Conservation (phyloP, 345 rosid species). For the Dipteronia sinensis region DNA sequence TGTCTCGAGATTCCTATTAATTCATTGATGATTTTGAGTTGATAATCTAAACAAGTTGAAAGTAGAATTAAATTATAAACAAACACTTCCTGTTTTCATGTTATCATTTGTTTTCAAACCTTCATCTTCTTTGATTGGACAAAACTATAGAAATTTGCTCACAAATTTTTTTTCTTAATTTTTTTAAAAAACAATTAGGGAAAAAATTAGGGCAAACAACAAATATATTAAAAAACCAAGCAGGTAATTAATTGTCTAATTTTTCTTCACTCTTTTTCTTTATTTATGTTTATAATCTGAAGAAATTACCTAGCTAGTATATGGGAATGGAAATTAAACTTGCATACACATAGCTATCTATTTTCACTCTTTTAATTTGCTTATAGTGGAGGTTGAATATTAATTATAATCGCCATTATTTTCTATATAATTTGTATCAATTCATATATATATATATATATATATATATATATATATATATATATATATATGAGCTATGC, state of each 20-base stretch:
- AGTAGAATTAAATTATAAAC: neutral
- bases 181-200: too few species aligned
- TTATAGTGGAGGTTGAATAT: too few species aligned
- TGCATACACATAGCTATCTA: neutral
- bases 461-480: too few species aligned
- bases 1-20: conserved; percentile 6
- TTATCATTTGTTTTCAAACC: neutral
- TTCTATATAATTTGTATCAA: neutral
- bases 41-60: neutral
- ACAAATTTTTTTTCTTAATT: neutral
- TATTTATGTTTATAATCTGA: too few species aligned
- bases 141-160: neutral
- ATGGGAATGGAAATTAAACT: too few species aligned
- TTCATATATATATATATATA: too few species aligned
- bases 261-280: too few species aligned
- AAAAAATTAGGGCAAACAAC: too few species aligned
- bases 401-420: too few species aligned
- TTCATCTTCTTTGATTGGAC: neutral
- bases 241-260: too few species aligned
- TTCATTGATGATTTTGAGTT: conserved; percentile 9
- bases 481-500: neutral
- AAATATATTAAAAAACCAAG: too few species aligned
- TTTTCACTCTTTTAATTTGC: neutral
- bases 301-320: too few species aligned
- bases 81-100: neutral